Base-by-base conservation (phyloP, 441 rosid genomes). In the Biscutella auriculata region DNA sequence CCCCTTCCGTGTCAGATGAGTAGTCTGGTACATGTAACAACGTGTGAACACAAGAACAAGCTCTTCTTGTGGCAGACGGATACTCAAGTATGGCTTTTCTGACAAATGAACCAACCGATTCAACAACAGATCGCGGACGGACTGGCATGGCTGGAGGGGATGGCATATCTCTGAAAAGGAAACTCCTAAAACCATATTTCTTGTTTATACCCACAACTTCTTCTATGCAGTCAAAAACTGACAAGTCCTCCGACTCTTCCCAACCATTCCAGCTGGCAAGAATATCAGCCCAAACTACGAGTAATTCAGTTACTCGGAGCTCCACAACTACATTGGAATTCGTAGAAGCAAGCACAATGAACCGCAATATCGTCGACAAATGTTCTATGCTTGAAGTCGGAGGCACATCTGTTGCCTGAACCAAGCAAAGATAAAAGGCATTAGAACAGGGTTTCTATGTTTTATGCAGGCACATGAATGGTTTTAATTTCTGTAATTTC, bases 191-290 rank as follows among this genome's bases (percentile, higher is more conserved):
- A 19, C 74, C 81, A 56, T 79, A 82, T 63, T 76, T 86, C 46
- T 61, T 60, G 60, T 70, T 71, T 29, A 86, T 71, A 48, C 70
- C 76, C 65, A 86, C 81, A 55, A 73, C 83, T 70, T 84, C 92
- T 71, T 79, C 82, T 42, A 88, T 88, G 78, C 97, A 85, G 68
- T 83, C 78, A 68, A 88, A 88, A 49, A 88, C 67, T 33, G 87
- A 76, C 39, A 81, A 74, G 67, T 88, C 95, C 78, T 84, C 95
- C 6, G 87, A 79, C 80, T 88, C 97, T 72, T 85, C 95, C 97
- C 97, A 88, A 39, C 85, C 81, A 79, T 81, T 75, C 88, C 95
- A 86, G 50, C 80, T 86, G 51, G 85, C 81, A 68, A 88, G 81
- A 64, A 85, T 66, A 76, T 77, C 79, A 54, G 95, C 78, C 97